A percentile compares a stretch with the other conserved stretches of the same genome.
phyloP scores from a whole-genome alignment of 176 grass and related monocot species.

The Rhynchospora tenuis region DNA sequence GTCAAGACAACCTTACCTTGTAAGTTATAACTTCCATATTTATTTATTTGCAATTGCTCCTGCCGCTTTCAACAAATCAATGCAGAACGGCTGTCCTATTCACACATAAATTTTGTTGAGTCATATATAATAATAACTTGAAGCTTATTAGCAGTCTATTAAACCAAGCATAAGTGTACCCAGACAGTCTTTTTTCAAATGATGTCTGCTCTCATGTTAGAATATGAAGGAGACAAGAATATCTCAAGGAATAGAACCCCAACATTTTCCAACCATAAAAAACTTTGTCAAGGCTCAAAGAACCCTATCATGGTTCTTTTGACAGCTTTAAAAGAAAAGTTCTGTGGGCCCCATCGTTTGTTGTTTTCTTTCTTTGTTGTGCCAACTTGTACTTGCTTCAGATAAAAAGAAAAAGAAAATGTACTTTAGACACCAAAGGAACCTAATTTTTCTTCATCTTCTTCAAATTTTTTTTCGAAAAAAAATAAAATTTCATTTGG shows the following conservation, averaged over 20 bases:
- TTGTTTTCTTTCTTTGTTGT: neutral
- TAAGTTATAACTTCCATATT: too few species aligned
- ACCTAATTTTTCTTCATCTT: neutral
- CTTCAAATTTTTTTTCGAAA: neutral
- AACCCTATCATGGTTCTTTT: neutral
- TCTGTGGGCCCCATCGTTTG: neutral
- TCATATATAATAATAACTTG: too few species aligned
- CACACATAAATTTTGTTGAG: too few species aligned
- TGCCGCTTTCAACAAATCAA: too few species aligned
- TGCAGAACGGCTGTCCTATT: too few species aligned
- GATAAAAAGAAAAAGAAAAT: neutral
- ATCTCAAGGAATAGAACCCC: neutral
- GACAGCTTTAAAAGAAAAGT: neutral
- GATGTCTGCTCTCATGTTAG: neutral
- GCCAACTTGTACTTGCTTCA: neutral
- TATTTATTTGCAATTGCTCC: too few species aligned
- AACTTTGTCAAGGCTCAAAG: neutral
- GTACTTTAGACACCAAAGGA: neutral
- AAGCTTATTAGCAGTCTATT: too few species aligned
- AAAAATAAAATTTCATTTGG: too few species aligned
- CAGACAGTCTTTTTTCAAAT: neutral
- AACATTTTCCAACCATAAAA: neutral
- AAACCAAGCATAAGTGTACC: too few species aligned
- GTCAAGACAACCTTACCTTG: too few species aligned
- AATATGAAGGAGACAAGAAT: conserved; percentile 1